Evolutionary conservation across 2,329 filamentous ascomycete species (phyloP), one percentile per base, ranked within the genome.

Genomic region (Hypoxylon sp.): DNA sequence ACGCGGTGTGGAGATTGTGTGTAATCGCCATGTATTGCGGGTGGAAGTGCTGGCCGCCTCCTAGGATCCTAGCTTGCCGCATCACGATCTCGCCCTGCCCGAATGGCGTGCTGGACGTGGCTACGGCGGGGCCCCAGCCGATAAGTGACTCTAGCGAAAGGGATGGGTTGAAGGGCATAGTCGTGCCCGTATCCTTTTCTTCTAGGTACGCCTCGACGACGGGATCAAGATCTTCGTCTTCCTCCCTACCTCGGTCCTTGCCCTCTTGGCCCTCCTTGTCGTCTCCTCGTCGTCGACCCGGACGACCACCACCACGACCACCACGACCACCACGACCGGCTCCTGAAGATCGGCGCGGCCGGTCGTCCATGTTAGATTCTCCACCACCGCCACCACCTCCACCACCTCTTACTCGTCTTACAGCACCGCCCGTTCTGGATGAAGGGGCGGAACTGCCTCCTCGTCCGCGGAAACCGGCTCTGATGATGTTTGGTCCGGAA

Each of bases 31-130:
- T 63, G 56, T 75, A 60, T 32, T 71, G 37, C 11, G 73, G 68
- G 60, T 78, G 73, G 75, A 78, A 82, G 0, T 77, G 57, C 48
- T 72, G 62, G 4, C 79, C 82, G 61, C 81, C 79, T 10, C 78
- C 80, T 50, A 84, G 73, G 46, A 83, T 69, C 15, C 81, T 78
- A 75, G 82, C 80, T 68, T 77, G 75, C 15, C 79, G 78, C 52
- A 82, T 48, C 7, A 76, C 80, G 17, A 77, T 73, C 71, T 79
- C 78, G 48, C 77, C 73, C 60, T 75, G 72, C 51, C 76, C 79
- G 54, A 78, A 68, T 21, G 74, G 62, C 54, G 76, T 74, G 44
- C 74, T 67, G 19, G 73, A 24, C 31, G 71, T 77, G 2, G 80
- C 76, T n/a, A 82, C 61, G 5, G 79, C 79, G 10, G 82, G 80